Evolutionary conservation across 192 early-diverging fungal species (phyloP), one percentile per base, ranked within the genome.

Genomic region (Umbelopsis sp.): DNA sequence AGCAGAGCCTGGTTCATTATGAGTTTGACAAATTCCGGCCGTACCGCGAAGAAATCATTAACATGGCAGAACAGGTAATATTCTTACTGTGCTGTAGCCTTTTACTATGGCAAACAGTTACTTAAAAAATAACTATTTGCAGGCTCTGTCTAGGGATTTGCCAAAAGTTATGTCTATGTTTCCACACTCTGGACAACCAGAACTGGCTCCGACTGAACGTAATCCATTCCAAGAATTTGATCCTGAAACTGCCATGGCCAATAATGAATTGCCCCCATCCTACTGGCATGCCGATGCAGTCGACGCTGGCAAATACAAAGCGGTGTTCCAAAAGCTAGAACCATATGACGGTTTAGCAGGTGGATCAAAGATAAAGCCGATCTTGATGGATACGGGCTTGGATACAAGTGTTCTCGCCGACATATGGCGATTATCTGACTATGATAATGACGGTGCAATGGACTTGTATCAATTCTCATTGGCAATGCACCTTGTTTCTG

Each of bases 401-500:
- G 76, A 85, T 6, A 80, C 77, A 14, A 77, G 80, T 25, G 49
- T 74, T 20, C 76, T 92, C 41, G 81, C 85, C n/a, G 86, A 89
- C 41, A 84, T 92, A 20, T 91, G 90, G 89, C 77, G 76, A 41
- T 62, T 85, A 21, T 77, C 86, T 16, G 89, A 92, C 68, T 91
- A 87, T 79, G 85, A 88, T 22, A 76, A 74, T 47, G 85, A 87
- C 52, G 91, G 91, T 38, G 85, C 87, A 71, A 81, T 92, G 70
- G 89, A 90, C 32, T 66, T 84, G 50, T 88, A 91, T 68, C 89
- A 92, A 80, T 92, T 92, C 59, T 80, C 84, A 45, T 85, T 90
- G 20, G 91, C 90, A 8, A 91, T 92, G 91, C 84, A 87, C 47
- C 51, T 89, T n/a, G 65, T 71, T 21, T 69, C 74, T 38, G 66